phyloP scores from a whole-genome alignment of 805 yeast genomes.

The Candida anglica region DNA sequence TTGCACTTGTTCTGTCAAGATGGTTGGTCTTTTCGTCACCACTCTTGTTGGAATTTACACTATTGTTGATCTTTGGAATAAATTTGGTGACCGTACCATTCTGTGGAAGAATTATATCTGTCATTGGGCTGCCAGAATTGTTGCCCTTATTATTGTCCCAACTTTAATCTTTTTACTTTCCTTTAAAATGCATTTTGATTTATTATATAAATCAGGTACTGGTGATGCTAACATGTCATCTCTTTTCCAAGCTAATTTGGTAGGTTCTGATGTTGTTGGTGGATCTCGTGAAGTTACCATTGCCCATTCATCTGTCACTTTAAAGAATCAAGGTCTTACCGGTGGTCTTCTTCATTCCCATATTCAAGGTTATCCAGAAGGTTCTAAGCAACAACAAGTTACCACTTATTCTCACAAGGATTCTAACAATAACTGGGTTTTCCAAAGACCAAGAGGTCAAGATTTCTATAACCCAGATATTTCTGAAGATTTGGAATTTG shows the following conservation, averaged over 20 bases:
- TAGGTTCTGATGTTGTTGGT: conserved; percentile 59
- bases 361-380: conserved; percentile 43
- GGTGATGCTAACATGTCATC: conserved; percentile 81
- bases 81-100: conserved; percentile 65
- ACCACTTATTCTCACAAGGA: conserved; percentile 46
- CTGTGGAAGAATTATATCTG: conserved; percentile 44
- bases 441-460: conserved; percentile 46
- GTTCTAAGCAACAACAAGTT: conserved; percentile 45
- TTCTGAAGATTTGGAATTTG: conserved; percentile 28
- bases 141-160: conserved; percentile 66
- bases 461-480: conserved; percentile 27
- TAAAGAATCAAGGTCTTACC: conserved; percentile 40
- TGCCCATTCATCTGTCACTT: conserved; percentile 43
- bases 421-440: conserved; percentile 39
- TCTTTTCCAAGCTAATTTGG: conserved; percentile 73
- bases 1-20: conserved; percentile 87
- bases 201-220: conserved; percentile 72
- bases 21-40: conserved; percentile 94
- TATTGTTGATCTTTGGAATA: conserved; percentile 79
- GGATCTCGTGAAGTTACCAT: conserved; percentile 64
- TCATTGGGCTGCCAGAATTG: conserved; percentile 66
- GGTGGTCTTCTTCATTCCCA: conserved; percentile 47
- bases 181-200: conserved; percentile 73
- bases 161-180: conserved; percentile 55
- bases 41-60: conserved; percentile 87